A percentile compares a stretch with the other conserved stretches of the same genome.
Evolutionary conservation across 2,329 filamentous ascomycete genomes (phyloP).

Genomic region (Aspergillus melleus): DNA sequence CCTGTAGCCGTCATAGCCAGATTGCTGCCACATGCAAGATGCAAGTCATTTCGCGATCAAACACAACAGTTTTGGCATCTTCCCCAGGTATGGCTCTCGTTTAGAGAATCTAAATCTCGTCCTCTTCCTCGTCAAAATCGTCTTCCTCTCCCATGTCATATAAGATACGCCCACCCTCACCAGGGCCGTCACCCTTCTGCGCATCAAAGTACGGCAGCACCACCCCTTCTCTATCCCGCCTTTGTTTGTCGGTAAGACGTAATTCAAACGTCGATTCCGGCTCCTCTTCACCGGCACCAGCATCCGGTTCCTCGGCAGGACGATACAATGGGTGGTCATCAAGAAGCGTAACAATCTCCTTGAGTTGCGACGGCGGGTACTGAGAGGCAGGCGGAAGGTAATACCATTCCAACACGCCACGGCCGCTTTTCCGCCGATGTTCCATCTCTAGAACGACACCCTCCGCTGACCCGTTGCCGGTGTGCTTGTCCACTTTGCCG

Average conservation of each 20-base stretch:
- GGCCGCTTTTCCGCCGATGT: constrained; percentile 77
- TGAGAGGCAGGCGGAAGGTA: constrained; percentile 52
- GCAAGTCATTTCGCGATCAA: background rate
- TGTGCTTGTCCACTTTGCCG: constrained; percentile 52
- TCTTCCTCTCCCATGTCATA: constrained; percentile 98
- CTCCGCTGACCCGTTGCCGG: constrained; percentile 43
- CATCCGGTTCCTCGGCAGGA: constrained; percentile 43
- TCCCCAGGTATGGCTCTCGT: background rate
- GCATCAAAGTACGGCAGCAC: constrained; percentile 96
- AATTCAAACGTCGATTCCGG: constrained; percentile 80
- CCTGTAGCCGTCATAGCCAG: background rate
- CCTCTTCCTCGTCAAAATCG: constrained; percentile 94
- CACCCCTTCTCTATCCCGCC: constrained; percentile 80
- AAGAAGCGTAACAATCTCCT: constrained; percentile 61
- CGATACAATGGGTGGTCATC: constrained; percentile 74
- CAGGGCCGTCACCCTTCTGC: constrained; percentile 69
- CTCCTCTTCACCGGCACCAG: constrained; percentile 51
- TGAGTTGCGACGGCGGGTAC: constrained; percentile 48
- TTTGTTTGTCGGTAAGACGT: constrained; percentile 86
- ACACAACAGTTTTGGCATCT: background rate
- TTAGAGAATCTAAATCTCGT: constrained; percentile 67
- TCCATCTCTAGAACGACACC: constrained; percentile 82
- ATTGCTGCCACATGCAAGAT: background rate
- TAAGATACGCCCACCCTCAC: constrained; percentile 87
- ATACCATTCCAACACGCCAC: constrained; percentile 71